Percentiles rank a stretch among this genome's conserved stretches.
These are phyloP conservation scores for Glycine latifolia DNA, from an alignment of 306 rosid species.

Conservation along the genomic window DNA sequence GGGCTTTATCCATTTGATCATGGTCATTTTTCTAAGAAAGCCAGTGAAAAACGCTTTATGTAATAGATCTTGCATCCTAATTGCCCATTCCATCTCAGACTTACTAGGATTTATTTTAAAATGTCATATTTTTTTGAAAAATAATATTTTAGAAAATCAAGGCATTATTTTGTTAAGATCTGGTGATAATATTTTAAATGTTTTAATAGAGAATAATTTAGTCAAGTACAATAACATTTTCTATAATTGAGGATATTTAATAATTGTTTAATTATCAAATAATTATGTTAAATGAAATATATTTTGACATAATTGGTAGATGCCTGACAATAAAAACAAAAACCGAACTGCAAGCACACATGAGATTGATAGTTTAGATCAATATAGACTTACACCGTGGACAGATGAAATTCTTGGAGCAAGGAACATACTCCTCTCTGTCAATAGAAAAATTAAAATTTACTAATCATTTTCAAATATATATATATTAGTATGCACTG, in stretches of 20 bases:
- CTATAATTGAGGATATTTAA: neutral
- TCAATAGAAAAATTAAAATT: constrained; percentile 27
- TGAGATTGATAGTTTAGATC: constrained; percentile 19
- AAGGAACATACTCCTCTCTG: constrained; percentile 65
- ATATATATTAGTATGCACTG: neutral
- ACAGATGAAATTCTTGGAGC: constrained; percentile 62
- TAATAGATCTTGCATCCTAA: too few species aligned
- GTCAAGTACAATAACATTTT: neutral
- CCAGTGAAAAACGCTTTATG: too few species aligned
- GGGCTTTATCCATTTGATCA: too few species aligned
- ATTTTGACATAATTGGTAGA: neutral
- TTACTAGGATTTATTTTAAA: too few species aligned
- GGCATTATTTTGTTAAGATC: too few species aligned
- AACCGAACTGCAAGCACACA: neutral
- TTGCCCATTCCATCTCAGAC: too few species aligned
- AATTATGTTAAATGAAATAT: neutral
- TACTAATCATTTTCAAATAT: neutral
- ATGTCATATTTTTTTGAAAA: too few species aligned
- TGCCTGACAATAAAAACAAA: neutral
- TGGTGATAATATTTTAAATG: too few species aligned
- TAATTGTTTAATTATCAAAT: neutral
- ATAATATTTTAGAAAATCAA: too few species aligned
- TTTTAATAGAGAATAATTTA: neutral
- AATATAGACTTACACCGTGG: constrained; percentile 65
- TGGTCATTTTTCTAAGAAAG: too few species aligned